Evolutionary conservation across 2,329 filamentous ascomycete species (phyloP).

Genomic region (Daldinia sp.): DNA sequence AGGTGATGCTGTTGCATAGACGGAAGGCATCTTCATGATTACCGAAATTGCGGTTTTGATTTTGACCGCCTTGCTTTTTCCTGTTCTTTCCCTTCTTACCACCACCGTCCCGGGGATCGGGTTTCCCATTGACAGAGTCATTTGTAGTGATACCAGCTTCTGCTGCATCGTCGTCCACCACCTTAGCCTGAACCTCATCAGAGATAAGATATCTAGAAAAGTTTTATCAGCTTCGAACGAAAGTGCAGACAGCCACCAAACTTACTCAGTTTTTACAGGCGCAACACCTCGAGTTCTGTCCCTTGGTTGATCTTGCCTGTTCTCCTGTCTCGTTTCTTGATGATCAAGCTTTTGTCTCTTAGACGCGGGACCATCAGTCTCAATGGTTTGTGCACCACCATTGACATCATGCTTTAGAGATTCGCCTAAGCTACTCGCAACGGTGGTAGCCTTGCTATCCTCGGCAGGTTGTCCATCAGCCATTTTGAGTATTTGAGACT

Average conservation of each 20-base stretch:
- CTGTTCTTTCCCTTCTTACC: constrained; percentile 63
- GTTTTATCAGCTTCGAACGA: constrained; percentile 17
- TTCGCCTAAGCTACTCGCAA: constrained; percentile 12
- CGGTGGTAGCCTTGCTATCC: constrained; percentile 1
- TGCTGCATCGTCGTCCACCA: constrained; percentile 68
- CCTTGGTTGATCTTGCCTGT: constrained; percentile 25
- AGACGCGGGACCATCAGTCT: constrained; percentile 60
- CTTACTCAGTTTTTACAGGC: constrained; percentile 56
- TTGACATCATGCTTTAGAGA: constrained; percentile 28
- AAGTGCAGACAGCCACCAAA: constrained; percentile 34
- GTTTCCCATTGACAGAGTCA: constrained; percentile 66
- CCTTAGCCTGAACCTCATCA: constrained; percentile 49
- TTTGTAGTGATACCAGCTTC: constrained; percentile 69
- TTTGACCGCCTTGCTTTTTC: constrained; percentile 78
- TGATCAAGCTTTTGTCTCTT: constrained; percentile 71
- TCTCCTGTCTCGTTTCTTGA: constrained; percentile 36
- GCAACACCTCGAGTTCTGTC: constrained; percentile 50
- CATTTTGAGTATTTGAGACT: constrained; percentile 15
- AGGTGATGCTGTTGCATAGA: constrained; percentile 80
- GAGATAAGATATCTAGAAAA: constrained; percentile 52
- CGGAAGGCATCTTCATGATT: constrained; percentile 80
- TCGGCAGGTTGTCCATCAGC: constrained; percentile 7
- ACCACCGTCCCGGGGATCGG: constrained; percentile 49
- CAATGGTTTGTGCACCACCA: constrained; percentile 34
- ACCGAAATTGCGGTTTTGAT: constrained; percentile 85